Conservation (phyloP, 768 basidiomycete genomes). For the Suillus fuscotomentosus region DNA sequence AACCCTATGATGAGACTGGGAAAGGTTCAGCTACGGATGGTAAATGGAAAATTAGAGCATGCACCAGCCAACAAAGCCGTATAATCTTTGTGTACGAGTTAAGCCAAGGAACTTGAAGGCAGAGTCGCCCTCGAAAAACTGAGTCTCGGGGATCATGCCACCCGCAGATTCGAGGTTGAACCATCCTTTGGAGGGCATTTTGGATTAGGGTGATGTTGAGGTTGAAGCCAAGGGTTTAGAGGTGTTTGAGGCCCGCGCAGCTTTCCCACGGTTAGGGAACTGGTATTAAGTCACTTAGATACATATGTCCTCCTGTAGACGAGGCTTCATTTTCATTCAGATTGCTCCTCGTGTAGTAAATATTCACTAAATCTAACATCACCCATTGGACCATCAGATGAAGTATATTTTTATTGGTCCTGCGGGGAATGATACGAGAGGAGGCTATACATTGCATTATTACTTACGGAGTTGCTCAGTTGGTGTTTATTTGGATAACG, state of each 20-base stretch:
- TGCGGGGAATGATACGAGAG: too few relatives aligned
- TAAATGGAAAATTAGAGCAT: constrained; percentile 18
- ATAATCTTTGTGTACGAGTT: constrained; percentile 76
- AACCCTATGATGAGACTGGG: constrained; percentile 73
- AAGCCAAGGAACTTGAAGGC: constrained; percentile 81
- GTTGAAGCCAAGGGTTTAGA: too few relatives aligned
- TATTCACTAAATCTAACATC: too few relatives aligned
- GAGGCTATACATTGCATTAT: too few relatives aligned
- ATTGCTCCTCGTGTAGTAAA: too few relatives aligned
- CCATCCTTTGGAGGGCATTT: constrained; percentile 73
- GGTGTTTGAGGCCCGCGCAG: too few relatives aligned
- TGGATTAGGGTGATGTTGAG: background rate
- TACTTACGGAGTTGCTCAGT: background rate
- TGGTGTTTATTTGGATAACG: background rate
- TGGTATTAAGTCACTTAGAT: too few relatives aligned
- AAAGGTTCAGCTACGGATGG: background rate
- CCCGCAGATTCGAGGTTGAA: constrained; percentile 76
- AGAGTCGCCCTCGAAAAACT: constrained; percentile 87
- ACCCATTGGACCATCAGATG: too few relatives aligned
- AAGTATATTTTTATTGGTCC: too few relatives aligned
- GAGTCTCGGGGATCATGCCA: constrained; percentile 66
- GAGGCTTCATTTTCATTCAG: too few relatives aligned
- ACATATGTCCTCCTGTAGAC: too few relatives aligned
- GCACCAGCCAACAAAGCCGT: constrained; percentile 85
- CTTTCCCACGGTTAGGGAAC: too few relatives aligned